Conservation (phyloP, 495 filamentous ascomycete species). For the Aspergillus affinis region DNA sequence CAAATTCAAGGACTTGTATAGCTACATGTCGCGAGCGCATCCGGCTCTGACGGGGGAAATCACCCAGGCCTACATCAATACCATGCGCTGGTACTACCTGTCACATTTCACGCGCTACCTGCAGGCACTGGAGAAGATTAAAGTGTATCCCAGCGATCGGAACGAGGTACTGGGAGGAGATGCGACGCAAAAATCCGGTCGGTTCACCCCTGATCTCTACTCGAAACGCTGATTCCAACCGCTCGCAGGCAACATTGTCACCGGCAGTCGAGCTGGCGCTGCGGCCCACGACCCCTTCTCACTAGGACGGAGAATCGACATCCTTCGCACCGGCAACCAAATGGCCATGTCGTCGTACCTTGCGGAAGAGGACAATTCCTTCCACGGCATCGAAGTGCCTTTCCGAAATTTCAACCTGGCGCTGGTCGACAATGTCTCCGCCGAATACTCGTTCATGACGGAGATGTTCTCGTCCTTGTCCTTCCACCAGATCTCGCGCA, state of each 20-base stretch:
- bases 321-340: constrained; percentile 67
- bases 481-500: constrained; percentile 57
- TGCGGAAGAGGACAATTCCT: constrained; percentile 81
- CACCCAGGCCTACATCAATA: constrained; percentile 92
- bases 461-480: constrained; percentile 75
- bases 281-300: constrained; percentile 83
- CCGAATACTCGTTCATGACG: constrained; percentile 91
- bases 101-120: constrained; percentile 90
- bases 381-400: constrained; percentile 83
- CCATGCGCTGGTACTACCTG: constrained; percentile 97
- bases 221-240: constrained; percentile 11
- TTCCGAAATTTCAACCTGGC: constrained; percentile 95
- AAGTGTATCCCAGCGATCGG: constrained; percentile 77
- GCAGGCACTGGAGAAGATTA: constrained; percentile 78
- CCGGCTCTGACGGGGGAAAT: constrained; percentile 80
- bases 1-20: constrained; percentile 80
- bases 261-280: constrained; percentile 45
- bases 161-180: constrained; percentile 82
- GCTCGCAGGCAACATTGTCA: constrained; percentile 29
- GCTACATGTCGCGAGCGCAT: constrained; percentile 79
- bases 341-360: constrained; percentile 76
- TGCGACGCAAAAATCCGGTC: constrained; percentile 56
- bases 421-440: constrained; percentile 88
- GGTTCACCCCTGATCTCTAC: constrained; percentile 16
- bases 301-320: constrained; percentile 78